Percentiles rank a stretch among this genome's conserved stretches.
phyloP scores from a whole-genome alignment of 306 rosid species.

The Cicer yamashitae region DNA sequence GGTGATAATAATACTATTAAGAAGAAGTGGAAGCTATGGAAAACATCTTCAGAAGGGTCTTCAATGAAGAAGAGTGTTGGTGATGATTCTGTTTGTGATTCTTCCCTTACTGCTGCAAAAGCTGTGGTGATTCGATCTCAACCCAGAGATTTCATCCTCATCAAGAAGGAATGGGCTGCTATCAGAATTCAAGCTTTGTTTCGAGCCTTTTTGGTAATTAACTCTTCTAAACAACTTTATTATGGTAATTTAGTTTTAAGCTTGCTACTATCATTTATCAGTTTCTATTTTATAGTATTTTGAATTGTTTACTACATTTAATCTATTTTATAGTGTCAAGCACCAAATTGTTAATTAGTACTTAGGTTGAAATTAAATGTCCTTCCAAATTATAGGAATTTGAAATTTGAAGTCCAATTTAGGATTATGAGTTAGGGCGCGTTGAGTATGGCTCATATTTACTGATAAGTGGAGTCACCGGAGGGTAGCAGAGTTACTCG shows the following conservation, averaged over 20 bases:
- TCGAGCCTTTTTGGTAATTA: constrained; percentile 76
- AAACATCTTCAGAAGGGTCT: constrained; percentile 65
- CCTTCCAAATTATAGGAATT: too few species aligned
- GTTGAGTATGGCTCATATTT: too few species aligned
- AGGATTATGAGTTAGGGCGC: not conserved
- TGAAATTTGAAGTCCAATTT: constrained; percentile 15
- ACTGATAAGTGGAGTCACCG: too few species aligned
- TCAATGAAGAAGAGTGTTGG: constrained; percentile 50
- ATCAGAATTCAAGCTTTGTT: constrained; percentile 80
- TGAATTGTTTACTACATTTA: not conserved
- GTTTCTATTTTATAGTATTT: not conserved
- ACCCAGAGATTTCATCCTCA: constrained; percentile 65
- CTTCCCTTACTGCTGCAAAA: constrained; percentile 63
- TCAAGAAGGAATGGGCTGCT: constrained; percentile 84
- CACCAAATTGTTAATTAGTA: not conserved
- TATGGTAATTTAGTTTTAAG: not conserved
- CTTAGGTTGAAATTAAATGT: too few species aligned
- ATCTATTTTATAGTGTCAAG: not conserved
- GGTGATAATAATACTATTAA: constrained; percentile 38
- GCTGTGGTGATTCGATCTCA: constrained; percentile 74
- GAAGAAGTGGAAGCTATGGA: constrained; percentile 94
- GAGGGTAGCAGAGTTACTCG: too few species aligned
- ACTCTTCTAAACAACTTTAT: not conserved
- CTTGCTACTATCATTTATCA: not conserved
- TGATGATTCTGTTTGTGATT: constrained; percentile 36